These are phyloP conservation scores for Aspergillus flavus DNA, from an alignment of 2,329 filamentous ascomycete species.

Conservation along the genomic window DNA sequence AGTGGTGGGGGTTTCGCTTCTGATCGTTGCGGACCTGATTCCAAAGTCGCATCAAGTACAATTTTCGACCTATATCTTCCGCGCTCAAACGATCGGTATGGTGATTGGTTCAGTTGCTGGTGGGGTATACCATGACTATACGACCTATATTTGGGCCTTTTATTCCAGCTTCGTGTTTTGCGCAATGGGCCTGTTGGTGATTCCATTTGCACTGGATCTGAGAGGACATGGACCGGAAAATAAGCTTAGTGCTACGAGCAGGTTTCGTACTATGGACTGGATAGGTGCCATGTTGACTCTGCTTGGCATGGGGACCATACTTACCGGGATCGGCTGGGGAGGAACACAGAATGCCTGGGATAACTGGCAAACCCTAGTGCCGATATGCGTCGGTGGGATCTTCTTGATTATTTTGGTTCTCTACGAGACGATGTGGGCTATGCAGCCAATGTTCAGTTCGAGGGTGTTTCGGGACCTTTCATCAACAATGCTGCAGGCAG, in stretches of 20 bases:
- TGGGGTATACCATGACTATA: constrained; percentile 29
- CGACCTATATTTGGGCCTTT: constrained; percentile 31
- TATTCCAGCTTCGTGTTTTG: constrained; percentile 39
- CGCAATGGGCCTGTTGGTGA: constrained; percentile 28
- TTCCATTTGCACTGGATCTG: constrained; percentile 35
- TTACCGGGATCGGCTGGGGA: constrained; percentile 48
- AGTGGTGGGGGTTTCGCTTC: constrained; percentile 44
- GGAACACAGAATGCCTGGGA: constrained; percentile 45
- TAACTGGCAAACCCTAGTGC: constrained; percentile 42
- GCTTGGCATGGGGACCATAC: constrained; percentile 38
- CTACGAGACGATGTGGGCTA: constrained; percentile 39
- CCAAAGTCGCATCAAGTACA: constrained; percentile 35
- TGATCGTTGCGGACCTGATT: constrained; percentile 48
- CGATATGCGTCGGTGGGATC: constrained; percentile 38
- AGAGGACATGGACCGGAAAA: constrained; percentile 15
- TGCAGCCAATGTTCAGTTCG: constrained; percentile 40
- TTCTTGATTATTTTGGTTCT: constrained; percentile 36
- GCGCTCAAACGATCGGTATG: constrained; percentile 35
- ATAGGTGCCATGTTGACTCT: constrained; percentile 45
- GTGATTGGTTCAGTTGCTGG: constrained; percentile 32
- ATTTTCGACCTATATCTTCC: constrained; percentile 36
- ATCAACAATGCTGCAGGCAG: constrained; percentile 43
- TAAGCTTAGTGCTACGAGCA: constrained; percentile 25
- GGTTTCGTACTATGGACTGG: constrained; percentile 44
- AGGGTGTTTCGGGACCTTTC: constrained; percentile 41